Conservation (phyloP, 2,329 filamentous ascomycete species). For the Diplodia corticola region DNA sequence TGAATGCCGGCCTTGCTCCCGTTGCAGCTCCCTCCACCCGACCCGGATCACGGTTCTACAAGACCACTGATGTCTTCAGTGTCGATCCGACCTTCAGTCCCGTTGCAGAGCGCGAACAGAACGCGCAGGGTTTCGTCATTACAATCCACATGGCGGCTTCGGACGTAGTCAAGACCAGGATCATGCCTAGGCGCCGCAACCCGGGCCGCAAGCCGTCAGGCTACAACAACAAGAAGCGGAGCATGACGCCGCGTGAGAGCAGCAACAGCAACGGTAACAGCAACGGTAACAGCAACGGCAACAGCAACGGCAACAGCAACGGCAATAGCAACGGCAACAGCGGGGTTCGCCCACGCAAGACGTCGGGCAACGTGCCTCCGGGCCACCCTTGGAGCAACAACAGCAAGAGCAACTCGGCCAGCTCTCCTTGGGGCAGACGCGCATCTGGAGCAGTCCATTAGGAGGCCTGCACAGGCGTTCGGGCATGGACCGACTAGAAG, state of each 20-base stretch:
- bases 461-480: not conserved
- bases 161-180: slow-evolving; percentile 8
- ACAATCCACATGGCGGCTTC: slow-evolving; percentile 11
- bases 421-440: slow-evolving; percentile 15
- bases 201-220: slow-evolving; percentile 11
- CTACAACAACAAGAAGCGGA: slow-evolving; percentile 21
- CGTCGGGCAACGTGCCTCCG: slow-evolving; percentile 7
- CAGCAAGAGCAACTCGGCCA: slow-evolving; percentile 13
- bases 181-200: slow-evolving; percentile 4
- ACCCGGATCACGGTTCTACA: slow-evolving; percentile 20
- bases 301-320: slow-evolving; percentile 14
- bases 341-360: slow-evolving; percentile 10
- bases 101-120: slow-evolving; percentile 6
- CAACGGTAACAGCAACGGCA: slow-evolving; percentile 15
- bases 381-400: slow-evolving; percentile 18
- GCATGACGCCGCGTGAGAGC: slow-evolving; percentile 11
- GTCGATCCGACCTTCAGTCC: slow-evolving; percentile 1
- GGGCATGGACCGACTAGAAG: not conserved
- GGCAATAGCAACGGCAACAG: slow-evolving; percentile 10
- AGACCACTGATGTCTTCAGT: slow-evolving; percentile 12
- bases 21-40: not conserved
- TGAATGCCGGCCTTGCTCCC: slow-evolving; percentile 13
- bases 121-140: slow-evolving; percentile 12
- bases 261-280: slow-evolving; percentile 17
- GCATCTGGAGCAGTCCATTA: slow-evolving; percentile 16